phyloP scores from a whole-genome alignment of 176 grass and related monocot genomes.

The Chrysopogon serrulatus region DNA sequence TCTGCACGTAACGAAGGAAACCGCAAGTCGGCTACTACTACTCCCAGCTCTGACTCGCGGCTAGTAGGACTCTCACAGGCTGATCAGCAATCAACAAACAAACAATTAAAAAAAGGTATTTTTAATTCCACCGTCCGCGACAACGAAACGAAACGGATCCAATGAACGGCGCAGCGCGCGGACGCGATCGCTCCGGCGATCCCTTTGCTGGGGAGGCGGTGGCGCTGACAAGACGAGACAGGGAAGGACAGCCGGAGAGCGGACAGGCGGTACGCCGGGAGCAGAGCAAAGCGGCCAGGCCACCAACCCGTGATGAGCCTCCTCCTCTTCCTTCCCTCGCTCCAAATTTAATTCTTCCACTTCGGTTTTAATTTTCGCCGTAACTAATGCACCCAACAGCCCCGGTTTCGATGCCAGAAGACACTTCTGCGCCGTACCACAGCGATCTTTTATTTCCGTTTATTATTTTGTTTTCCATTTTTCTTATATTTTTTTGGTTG shows the following conservation, averaged over 20 bases:
- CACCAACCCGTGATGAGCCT: too few species aligned
- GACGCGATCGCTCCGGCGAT: too few species aligned
- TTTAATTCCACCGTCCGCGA: constrained; percentile 10
- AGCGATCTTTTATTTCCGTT: background rate
- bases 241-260: too few species aligned
- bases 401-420: background rate
- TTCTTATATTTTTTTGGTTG: background rate
- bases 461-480: background rate
- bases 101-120: background rate
- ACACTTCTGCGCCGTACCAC: background rate
- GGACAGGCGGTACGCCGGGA: background rate
- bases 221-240: background rate
- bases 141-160: background rate
- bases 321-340: too few species aligned
- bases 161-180: too few species aligned
- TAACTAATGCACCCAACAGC: too few species aligned
- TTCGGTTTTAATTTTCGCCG: too few species aligned
- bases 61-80: too few species aligned
- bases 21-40: background rate
- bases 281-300: too few species aligned
- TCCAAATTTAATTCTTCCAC: too few species aligned
- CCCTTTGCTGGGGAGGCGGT: background rate
- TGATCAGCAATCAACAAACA: too few species aligned
- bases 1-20: background rate
- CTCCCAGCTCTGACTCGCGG: background rate